phyloP scores from a whole-genome alignment of 2,329 filamentous ascomycete species.

The Colletotrichum sp. region DNA sequence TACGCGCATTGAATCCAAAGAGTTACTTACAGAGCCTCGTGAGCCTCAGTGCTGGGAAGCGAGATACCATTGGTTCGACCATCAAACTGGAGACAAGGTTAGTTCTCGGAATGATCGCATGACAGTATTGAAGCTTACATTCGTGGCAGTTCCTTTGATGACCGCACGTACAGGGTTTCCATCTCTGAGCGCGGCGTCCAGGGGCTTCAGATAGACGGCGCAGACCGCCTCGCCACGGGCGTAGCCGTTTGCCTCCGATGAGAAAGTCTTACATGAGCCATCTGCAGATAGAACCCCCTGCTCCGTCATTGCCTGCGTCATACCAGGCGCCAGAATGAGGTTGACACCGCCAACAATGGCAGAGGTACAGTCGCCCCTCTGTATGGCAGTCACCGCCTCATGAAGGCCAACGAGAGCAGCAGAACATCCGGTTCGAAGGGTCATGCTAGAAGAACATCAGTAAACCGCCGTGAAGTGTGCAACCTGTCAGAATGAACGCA shows the following conservation, averaged over 20 bases:
- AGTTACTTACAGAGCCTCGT: conserved; percentile 33
- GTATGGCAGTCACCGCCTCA: conserved; percentile 24
- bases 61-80: conserved; percentile 40
- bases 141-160: conserved; percentile 30
- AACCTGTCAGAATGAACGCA: background rate
- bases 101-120: background rate
- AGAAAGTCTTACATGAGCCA: conserved; percentile 29
- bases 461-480: background rate
- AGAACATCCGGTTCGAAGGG: conserved; percentile 31
- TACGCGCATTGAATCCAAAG: background rate
- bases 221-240: conserved; percentile 45
- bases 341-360: conserved; percentile 30
- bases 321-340: conserved; percentile 30
- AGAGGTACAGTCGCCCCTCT: conserved; percentile 7
- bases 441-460: conserved; percentile 23
- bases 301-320: conserved; percentile 12
- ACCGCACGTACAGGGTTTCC: conserved; percentile 38
- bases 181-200: conserved; percentile 43
- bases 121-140: background rate
- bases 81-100: conserved; percentile 25
- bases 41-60: conserved; percentile 38
- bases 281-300: conserved; percentile 18
- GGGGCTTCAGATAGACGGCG: conserved; percentile 43
- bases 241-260: conserved; percentile 44
- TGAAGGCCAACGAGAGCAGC: conserved; percentile 26